These are phyloP conservation scores for Panicum virgatum DNA, from an alignment of 202 grass and related monocot species.

Conservation along the genomic window DNA sequence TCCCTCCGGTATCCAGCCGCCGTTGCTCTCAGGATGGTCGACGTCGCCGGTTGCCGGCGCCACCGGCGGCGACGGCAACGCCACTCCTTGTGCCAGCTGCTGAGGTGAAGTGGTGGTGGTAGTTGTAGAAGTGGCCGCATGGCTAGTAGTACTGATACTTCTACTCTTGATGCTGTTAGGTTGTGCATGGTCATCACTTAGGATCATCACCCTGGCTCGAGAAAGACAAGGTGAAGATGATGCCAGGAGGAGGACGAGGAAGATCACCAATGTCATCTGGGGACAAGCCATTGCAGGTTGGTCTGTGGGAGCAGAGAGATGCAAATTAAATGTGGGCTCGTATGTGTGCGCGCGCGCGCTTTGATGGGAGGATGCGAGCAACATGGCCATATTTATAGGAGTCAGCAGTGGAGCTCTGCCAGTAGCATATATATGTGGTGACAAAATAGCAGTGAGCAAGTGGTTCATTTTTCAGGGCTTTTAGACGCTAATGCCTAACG, in stretches of 20 bases:
- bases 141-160: not conserved
- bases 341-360: too few species aligned
- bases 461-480: not conserved
- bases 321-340: not conserved
- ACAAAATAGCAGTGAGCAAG: slow-evolving; percentile 26
- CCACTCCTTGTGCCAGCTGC: slow-evolving; percentile 5
- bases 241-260: slow-evolving; percentile 22
- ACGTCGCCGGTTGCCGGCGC: not conserved
- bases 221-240: slow-evolving; percentile 1
- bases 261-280: not conserved
- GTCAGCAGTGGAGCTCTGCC: slow-evolving; percentile 7
- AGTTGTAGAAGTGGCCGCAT: not conserved
- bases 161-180: not conserved
- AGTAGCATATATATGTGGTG: slow-evolving; percentile 1
- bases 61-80: not conserved
- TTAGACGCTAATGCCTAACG: not conserved
- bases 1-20: slow-evolving; percentile 21
- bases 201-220: slow-evolving; percentile 29
- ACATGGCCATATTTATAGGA: slow-evolving; percentile 39
- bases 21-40: not conserved
- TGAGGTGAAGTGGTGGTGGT: not conserved
- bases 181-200: not conserved
- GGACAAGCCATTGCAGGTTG: slow-evolving; percentile 32
- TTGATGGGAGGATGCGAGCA: slow-evolving; percentile 20
- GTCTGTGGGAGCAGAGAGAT: not conserved